These are phyloP conservation scores for Sapria himalayana DNA, from an alignment of 345 rosid genomes.

Conservation along the genomic window DNA sequence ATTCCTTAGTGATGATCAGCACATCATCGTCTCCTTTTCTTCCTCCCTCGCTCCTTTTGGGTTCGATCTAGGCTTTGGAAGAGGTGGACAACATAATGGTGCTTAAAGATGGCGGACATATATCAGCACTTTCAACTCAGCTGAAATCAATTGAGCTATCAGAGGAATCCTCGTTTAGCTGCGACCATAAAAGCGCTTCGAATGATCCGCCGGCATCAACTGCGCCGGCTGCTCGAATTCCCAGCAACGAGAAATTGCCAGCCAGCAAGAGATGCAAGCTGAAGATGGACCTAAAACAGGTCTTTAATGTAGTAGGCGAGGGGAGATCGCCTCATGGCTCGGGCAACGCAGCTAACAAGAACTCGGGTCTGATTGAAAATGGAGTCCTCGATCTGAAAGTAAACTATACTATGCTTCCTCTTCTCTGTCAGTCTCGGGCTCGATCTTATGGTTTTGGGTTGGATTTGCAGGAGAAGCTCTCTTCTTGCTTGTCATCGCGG, in stretches of 20 bases:
- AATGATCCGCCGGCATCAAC: slow-evolving; percentile 17
- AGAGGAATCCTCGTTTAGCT: slow-evolving; percentile 18
- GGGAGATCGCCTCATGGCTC: slow-evolving; percentile 18
- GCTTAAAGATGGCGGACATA: slow-evolving; percentile 11
- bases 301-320: slow-evolving; percentile 17
- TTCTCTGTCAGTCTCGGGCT: too few relatives aligned
- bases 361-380: slow-evolving; percentile 17
- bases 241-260: slow-evolving; percentile 16
- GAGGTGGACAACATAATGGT: slow-evolving; percentile 6
- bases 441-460: too few relatives aligned
- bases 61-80: slow-evolving; percentile 8
- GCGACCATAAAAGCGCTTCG: slow-evolving; percentile 21
- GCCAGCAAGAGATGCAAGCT: slow-evolving; percentile 36
- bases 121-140: slow-evolving; percentile 27
- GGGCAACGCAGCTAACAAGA: slow-evolving; percentile 21
- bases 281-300: slow-evolving; percentile 35
- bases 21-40: too few relatives aligned
- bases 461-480: slow-evolving; percentile 47
- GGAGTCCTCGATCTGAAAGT: slow-evolving; percentile 20
- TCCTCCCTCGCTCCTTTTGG: slow-evolving; percentile 1
- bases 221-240: slow-evolving; percentile 20
- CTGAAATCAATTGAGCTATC: slow-evolving; percentile 17
- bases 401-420: background rate
- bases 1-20: too few relatives aligned
- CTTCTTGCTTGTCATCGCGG: slow-evolving; percentile 35